Conservation (phyloP, 2,329 filamentous ascomycete genomes). For the Ophiocordyceps camponoti-saundersi region DNA sequence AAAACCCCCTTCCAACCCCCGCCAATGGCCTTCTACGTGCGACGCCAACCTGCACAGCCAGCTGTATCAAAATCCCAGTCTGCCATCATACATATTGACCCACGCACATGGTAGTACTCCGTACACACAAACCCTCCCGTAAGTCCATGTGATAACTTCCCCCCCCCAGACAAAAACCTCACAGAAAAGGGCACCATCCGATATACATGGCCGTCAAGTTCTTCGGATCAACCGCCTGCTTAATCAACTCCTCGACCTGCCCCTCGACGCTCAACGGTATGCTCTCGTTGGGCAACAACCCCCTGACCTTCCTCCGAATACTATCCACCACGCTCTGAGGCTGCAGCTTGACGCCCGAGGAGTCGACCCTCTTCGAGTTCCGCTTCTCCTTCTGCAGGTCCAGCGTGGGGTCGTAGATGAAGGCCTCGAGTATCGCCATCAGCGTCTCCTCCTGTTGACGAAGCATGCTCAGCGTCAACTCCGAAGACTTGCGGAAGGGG, state of each 20-base stretch:
- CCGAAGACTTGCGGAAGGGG: conserved; percentile 78
- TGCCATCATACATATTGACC: no score
- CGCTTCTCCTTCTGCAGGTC: conserved; percentile 64
- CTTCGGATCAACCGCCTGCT: conserved; percentile 62
- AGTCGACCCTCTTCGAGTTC: conserved; percentile 16
- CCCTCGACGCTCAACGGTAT: conserved; percentile 91
- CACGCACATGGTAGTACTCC: background rate
- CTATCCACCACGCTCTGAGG: conserved; percentile 69
- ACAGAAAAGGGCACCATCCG: conserved; percentile 61
- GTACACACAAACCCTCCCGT: background rate
- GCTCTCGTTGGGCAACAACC: conserved; percentile 69
- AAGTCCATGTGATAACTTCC: no score
- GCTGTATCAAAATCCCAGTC: no score
- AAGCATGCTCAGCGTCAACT: conserved; percentile 70
- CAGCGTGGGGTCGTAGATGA: conserved; percentile 89
- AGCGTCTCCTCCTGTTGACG: conserved; percentile 88
- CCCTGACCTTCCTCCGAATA: conserved; percentile 73
- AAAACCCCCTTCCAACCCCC: no score
- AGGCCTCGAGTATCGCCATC: conserved; percentile 94
- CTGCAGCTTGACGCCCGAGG: conserved; percentile 29
- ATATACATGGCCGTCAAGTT: conserved; percentile 93
- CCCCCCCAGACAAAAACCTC: background rate
- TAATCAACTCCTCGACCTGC: conserved; percentile 89
- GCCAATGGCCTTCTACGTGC: no score
- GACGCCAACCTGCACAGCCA: no score